Evolutionary conservation across 768 basidiomycete species (phyloP), one percentile per base, ranked within the genome.

Genomic region (Clitopilus passeckerianus): DNA sequence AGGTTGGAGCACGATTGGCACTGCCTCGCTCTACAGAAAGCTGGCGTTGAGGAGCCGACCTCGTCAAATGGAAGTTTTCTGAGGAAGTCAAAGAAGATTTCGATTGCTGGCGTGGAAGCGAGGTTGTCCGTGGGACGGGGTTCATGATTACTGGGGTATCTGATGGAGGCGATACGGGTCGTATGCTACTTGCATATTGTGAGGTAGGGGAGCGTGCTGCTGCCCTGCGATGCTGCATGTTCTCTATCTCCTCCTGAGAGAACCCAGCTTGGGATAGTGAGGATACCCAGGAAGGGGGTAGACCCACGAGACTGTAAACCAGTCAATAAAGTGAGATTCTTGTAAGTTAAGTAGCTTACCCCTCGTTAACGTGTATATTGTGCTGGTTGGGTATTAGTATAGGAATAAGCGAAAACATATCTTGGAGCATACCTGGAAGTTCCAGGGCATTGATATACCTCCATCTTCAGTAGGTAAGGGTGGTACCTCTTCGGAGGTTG

Each of bases 361-460:
- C 85, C 72, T 90, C 89, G 69, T 91, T 87, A 27, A 91, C 89
- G 66, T 91, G 89, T 34, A 91, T 83, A 66, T 91, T 81, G 67
- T 91, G 89, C 88, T 90, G 62, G 27, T 30, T 30, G 61, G 56
- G 14, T 1, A 6, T 30, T 60, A n/a, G 44, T 16, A 23, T 52
- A 61, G 22, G 56, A 59, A 35, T 46, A 9, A 50, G 43, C 27
- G 30, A 37, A 20, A 43, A 56, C 18, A 43, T 53, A 50, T 18
- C 59, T 34, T 22, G 9, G 54, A 23, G 71, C 82, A 52, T 67
- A 85, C 87, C 80, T 87, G 86, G 61, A 91, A 89, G 68, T 90
- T 90, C 83, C 85, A 90, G 4, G 90, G 90, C 61, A 75, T 62
- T 0, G 87, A 86, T 44, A 91, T 87, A 23, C 77, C 79, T 16